These are phyloP conservation scores for Trichoderma guizhouense DNA, from an alignment of 2,329 filamentous ascomycete genomes.

Conservation along the genomic window DNA sequence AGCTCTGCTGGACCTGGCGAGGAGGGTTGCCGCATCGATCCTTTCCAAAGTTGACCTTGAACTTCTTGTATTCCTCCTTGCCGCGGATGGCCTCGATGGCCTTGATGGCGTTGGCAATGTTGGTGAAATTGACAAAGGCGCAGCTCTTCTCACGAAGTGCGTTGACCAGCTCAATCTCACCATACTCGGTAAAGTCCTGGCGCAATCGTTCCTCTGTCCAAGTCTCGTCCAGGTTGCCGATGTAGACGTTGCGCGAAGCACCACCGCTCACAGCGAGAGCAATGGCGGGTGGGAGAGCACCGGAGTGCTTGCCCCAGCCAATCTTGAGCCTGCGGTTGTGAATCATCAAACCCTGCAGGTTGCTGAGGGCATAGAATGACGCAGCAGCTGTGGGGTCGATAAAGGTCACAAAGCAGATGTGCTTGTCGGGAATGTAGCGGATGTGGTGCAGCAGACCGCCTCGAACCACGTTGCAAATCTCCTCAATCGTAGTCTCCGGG, in stretches of 20 bases:
- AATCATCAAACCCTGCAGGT: constrained; percentile 97
- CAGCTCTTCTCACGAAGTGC: constrained; percentile 97
- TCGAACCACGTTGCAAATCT: constrained; percentile 98
- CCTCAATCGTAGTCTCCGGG: constrained; percentile 96
- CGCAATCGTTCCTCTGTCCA: constrained; percentile 95
- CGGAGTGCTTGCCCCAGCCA: constrained; percentile 98
- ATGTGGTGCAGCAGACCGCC: constrained; percentile 96
- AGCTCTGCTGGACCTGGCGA: constrained; percentile 71
- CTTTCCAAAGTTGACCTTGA: constrained; percentile 99
- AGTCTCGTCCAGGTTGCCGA: constrained; percentile 94
- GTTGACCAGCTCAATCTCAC: constrained; percentile 97
- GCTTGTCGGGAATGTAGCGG: constrained; percentile 98
- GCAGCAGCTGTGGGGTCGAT: constrained; percentile 97
- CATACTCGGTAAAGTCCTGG: constrained; percentile 95
- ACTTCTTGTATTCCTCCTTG: constrained; percentile 94
- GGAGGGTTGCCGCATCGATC: constrained; percentile 96
- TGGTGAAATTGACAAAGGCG: constrained; percentile 99
- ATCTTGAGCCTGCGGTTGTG: constrained; percentile 98
- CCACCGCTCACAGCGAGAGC: constrained; percentile 93
- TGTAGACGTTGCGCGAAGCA: constrained; percentile 96
- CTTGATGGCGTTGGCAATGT: constrained; percentile 99
- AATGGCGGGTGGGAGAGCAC: constrained; percentile 91
- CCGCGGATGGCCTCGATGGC: constrained; percentile 94
- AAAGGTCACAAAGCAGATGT: constrained; percentile 99
- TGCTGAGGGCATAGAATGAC: constrained; percentile 96